A percentile compares a stretch with the other conserved stretches of the same genome.
phyloP scores from a whole-genome alignment of 805 yeast species.

The Wickerhamomyces strasburgensis region DNA sequence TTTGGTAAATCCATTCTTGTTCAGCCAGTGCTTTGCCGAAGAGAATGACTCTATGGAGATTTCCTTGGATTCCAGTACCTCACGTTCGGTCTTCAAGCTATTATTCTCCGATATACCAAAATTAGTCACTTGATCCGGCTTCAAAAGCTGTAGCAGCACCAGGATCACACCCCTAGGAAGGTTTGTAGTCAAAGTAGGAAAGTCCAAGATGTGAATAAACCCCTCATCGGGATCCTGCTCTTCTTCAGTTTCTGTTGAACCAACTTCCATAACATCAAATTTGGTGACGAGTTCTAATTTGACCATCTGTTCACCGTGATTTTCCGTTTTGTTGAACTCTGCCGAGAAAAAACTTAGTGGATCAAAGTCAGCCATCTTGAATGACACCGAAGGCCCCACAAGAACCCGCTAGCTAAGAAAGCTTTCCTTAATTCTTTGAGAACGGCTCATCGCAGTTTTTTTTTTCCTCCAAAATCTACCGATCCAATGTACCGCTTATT shows the following conservation, averaged over 20 bases:
- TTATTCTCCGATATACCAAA: conserved; percentile 30
- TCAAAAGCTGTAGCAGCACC: conserved; percentile 42
- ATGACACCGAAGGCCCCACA: conserved; percentile 1
- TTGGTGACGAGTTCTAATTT: background rate
- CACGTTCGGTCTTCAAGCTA: conserved; percentile 8
- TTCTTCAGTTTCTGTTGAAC: conserved; percentile 1
- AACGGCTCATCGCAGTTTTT: background rate
- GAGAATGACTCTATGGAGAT: conserved; percentile 26
- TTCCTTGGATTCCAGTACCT: conserved; percentile 31
- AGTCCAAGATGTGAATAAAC: conserved; percentile 50
- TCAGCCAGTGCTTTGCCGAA: conserved; percentile 41
- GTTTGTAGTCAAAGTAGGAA: conserved; percentile 43
- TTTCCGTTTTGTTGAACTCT: background rate
- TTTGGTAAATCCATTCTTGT: conserved; percentile 29
- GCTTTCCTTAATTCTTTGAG: background rate
- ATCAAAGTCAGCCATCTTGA: no score
- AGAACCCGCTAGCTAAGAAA: no score
- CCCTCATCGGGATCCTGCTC: conserved; percentile 21
- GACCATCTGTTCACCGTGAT: background rate
- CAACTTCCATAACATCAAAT: background rate
- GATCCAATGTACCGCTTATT: background rate
- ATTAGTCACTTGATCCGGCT: conserved; percentile 47
- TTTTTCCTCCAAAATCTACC: background rate
- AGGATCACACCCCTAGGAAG: conserved; percentile 46
- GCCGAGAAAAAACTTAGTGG: conserved; percentile 31